Conservation (phyloP, 2,329 filamentous ascomycete species). For the Gnomoniopsis sp. region DNA sequence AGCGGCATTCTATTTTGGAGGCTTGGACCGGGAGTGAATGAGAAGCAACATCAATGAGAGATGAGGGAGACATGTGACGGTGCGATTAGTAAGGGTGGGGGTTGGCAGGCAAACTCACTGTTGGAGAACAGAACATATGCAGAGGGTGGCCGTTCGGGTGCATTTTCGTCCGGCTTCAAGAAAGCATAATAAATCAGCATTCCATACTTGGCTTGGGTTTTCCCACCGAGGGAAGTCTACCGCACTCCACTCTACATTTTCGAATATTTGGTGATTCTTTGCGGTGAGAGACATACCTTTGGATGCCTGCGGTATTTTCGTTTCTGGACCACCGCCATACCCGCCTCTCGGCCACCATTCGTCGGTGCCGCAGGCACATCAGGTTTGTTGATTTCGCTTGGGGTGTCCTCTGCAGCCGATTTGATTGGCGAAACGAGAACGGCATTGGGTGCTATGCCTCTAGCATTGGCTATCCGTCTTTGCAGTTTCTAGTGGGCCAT, state of each 20-base stretch:
- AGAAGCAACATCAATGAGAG: not conserved
- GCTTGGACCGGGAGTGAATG: not conserved
- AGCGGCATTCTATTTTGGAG: not conserved
- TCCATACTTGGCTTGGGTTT: not conserved
- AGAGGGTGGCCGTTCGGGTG: slow-evolving; percentile 75
- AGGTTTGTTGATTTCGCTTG: slow-evolving; percentile 49
- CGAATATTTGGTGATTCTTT: not conserved
- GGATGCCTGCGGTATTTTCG: slow-evolving; percentile 76
- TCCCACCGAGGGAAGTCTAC: too few relatives aligned
- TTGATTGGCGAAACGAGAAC: slow-evolving; percentile 48
- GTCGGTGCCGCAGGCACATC: slow-evolving; percentile 34
- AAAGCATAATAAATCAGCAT: slow-evolving; percentile 1
- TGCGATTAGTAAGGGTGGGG: not conserved
- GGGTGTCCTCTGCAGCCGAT: slow-evolving; percentile 50
- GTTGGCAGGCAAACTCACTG: slow-evolving; percentile 49
- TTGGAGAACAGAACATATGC: slow-evolving; percentile 86
- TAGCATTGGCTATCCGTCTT: slow-evolving; percentile 71
- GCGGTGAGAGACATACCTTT: slow-evolving; percentile 50
- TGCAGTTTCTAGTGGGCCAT: slow-evolving; percentile 65
- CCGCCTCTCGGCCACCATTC: slow-evolving; percentile 41
- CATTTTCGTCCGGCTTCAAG: slow-evolving; percentile 68
- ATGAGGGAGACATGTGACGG: not conserved
- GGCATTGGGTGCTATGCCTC: slow-evolving; percentile 56
- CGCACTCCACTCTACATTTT: too few relatives aligned
- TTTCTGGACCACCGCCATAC: slow-evolving; percentile 49